Evolutionary conservation across 1,284 basidiomycete species (phyloP), one percentile per base, ranked within the genome.

Genomic region (Rhodotorula sp.): DNA sequence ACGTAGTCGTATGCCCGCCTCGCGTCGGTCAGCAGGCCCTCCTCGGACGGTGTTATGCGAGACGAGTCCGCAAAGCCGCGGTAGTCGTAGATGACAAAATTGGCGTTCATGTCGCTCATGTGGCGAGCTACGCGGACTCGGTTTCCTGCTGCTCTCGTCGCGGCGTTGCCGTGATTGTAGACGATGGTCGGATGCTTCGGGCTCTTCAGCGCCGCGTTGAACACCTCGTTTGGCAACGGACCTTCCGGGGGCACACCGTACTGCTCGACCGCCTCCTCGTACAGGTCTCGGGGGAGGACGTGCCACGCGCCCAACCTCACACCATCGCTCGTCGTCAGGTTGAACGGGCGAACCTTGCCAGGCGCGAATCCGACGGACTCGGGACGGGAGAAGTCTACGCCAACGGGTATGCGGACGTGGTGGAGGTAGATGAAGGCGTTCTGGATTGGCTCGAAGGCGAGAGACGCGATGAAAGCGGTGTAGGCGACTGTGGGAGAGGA

Each of bases 151-250:
- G 89, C 89, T 22, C 92, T 87, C 0, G 89, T 91, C 7, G 84
- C 90, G 1, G 87, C 90, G 75, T 96, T 96, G 18, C 94, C 95
- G 75, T 98, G 95, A 65, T 95, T 85, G 81, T 92, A 94, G 34
- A 96, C 83, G 40, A 95, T 82, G 0, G 89, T 93, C 0, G 91
- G 91, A n/a, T 85, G 81, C 0, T 80, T 74, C 18, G 81, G 50
- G 22, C 51, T n/a, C 26, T 24, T 47, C 30, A 94, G 80, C 2
- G 91, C 88, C 7, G 69, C 50, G 31, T 81, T 80, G 57, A 81
- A 83, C 5, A 78, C 72, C 0, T 60, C 62, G 0, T 76, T 71
- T 0, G 63, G 64, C 31, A 83, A 68, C 0, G 65, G 52, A 0
- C 61, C 56, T 8, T 65, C 48, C 1, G 11, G 34, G 18, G 62